These are phyloP conservation scores for Sphagnum contortum DNA, from an alignment of 225 moss, liverwort and hornwort genomes.

Conservation along the genomic window DNA sequence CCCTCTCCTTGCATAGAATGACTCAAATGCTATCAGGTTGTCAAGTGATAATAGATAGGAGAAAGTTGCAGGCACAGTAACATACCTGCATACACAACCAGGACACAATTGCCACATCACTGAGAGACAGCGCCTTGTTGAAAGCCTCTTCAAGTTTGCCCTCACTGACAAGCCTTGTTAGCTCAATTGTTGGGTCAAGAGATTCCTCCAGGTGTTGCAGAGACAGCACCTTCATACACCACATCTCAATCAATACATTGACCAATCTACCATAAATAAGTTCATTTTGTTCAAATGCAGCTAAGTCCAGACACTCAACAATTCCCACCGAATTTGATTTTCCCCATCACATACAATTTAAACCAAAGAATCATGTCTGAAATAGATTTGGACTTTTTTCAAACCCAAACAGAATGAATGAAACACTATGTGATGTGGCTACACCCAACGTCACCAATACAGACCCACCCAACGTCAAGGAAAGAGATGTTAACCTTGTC, in stretches of 20 bases:
- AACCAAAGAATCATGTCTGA: not conserved
- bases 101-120: slow-evolving; percentile 92
- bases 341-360: not conserved
- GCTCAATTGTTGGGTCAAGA: slow-evolving; percentile 92
- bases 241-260: too few relatives aligned
- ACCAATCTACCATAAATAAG: too few relatives aligned
- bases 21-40: too few relatives aligned
- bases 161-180: slow-evolving; percentile 77
- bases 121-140: slow-evolving; percentile 89
- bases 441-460: not conserved
- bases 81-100: slow-evolving; percentile 95
- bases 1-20: too few relatives aligned
- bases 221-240: slow-evolving; percentile 53
- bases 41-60: too few relatives aligned
- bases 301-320: not conserved
- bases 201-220: slow-evolving; percentile 90
- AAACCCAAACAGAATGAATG: slow-evolving; percentile 9
- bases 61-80: not conserved
- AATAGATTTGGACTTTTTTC: slow-evolving; percentile 5
- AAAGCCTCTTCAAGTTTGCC: slow-evolving; percentile 93
- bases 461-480: not conserved
- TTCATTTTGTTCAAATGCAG: not conserved
- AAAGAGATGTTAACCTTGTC: slow-evolving; percentile 46
- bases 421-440: slow-evolving; percentile 6
- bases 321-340: not conserved